Evolutionary conservation across 176 grass and related monocot genomes (phyloP), one percentile per base, ranked within the genome.

Genomic region (Puya raimondii): DNA sequence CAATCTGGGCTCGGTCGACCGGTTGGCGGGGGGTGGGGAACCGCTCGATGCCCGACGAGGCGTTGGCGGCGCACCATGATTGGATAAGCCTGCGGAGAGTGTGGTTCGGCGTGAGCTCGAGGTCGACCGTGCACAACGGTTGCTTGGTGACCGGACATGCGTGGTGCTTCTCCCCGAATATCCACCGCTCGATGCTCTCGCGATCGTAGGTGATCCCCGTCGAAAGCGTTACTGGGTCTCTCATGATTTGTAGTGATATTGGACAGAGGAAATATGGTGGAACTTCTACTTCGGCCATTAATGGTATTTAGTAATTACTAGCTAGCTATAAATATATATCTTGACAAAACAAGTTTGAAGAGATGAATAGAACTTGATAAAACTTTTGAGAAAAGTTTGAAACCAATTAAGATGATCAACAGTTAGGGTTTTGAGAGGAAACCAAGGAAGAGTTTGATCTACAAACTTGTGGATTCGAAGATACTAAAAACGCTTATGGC

Each of bases 161-260:
- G 16, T 72, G 61, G 57, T 94, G 90, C 18, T 86, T 80, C 72
- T 74, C 87, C 51, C 80, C 64, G 80, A 99, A 94, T 3, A 93
- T 67, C 95, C 95, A 99, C 10, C 87, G 72, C 77, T 94, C 85
- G 82, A 99, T 99, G 68, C 82, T 88, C 33, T 87, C 72, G 4
- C 95, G 82, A 64, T 99, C 90, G 73, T 99, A 99, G 73, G 95
- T 88, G 71, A 99, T 94, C 82, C 95, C 95, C 53, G 95, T 88
- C 48, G 82, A 72, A 14, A 99, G 85, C 72, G 85, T 94, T 8
- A 99, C 95, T 1, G 95, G 95, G 67, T 99, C 90, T 48, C 78
- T 54, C 95, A 94, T 99, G 29, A 82, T 81, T 77, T 94, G 79
- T 23, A 94, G 83, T 29, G 95, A 94, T 61, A 99, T 91, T 15